Conservation (phyloP, 2,329 filamentous ascomycete genomes). For the Colletotrichum sp. region DNA sequence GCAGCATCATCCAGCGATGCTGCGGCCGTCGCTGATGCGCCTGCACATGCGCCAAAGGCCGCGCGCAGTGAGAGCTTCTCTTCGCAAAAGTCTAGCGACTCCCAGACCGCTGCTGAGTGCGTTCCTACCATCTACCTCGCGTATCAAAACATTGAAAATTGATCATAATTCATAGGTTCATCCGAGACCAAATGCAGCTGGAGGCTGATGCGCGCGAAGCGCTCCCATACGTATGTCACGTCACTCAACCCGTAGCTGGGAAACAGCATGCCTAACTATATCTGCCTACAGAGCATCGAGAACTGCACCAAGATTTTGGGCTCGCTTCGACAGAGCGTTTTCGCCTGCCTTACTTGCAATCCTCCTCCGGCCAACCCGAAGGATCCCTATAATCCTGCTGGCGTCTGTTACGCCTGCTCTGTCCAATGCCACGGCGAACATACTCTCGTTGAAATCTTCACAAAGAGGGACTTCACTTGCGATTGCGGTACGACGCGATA, state of each 20-base stretch:
- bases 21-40: conserved; percentile 20
- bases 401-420: conserved; percentile 95
- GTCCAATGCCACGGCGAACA: conserved; percentile 97
- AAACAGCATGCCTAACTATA: background rate
- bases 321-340: conserved; percentile 84
- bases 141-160: background rate
- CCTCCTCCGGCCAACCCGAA: conserved; percentile 70
- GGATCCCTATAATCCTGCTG: conserved; percentile 74
- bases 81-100: conserved; percentile 62
- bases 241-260: background rate
- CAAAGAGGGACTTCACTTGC: conserved; percentile 93
- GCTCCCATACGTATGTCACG: conserved; percentile 79
- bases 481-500: conserved; percentile 92
- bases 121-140: background rate
- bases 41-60: conserved; percentile 21
- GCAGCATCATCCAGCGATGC: conserved; percentile 27
- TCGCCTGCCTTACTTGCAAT: conserved; percentile 93
- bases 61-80: conserved; percentile 64
- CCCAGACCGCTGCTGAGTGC: conserved; percentile 76
- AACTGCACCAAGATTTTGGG: conserved; percentile 91
- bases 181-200: conserved; percentile 85
- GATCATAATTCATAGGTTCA: conserved; percentile 63
- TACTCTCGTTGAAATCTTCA: conserved; percentile 92
- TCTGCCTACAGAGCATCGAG: conserved; percentile 76
- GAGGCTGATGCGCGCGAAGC: conserved; percentile 96